Conservation (phyloP, 2,329 filamentous ascomycete species). For the Tolypocladium ophioglossoides region DNA sequence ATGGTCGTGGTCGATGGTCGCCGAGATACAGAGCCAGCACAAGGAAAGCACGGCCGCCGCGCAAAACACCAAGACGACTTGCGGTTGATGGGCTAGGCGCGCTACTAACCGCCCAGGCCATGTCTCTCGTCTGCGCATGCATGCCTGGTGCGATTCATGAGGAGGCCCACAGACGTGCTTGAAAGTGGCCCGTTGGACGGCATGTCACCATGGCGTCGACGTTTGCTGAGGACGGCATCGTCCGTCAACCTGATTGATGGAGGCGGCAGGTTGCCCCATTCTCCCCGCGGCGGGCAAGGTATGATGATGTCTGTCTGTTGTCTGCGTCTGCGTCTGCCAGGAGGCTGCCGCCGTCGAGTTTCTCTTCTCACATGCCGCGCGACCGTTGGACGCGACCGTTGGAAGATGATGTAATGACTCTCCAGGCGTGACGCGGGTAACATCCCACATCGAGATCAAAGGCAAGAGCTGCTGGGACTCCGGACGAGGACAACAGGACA, state of each 20-base stretch:
- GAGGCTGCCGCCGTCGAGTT: neutral
- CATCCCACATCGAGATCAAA: neutral
- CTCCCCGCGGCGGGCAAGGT: neutral
- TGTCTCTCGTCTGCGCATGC: no score
- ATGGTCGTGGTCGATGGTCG: no score
- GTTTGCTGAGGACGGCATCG: no score
- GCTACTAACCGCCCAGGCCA: no score
- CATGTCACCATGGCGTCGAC: no score
- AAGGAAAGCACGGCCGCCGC: no score
- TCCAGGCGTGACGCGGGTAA: neutral
- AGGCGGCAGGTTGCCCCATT: neutral
- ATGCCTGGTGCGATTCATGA: no score
- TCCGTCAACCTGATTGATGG: neutral
- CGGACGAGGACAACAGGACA: no score
- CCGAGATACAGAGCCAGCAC: neutral
- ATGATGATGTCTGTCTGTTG: neutral
- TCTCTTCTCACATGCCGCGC: neutral
- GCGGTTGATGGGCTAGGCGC: no score
- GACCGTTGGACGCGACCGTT: neutral
- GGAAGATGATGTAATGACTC: slow-evolving; percentile 1
- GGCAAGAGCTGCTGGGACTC: neutral
- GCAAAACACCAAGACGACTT: no score
- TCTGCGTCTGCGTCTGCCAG: neutral
- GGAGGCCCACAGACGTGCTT: no score
- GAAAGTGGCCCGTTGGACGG: no score